Conservation (phyloP, 2,329 filamentous ascomycete species). For the Bipolaris cookei region DNA sequence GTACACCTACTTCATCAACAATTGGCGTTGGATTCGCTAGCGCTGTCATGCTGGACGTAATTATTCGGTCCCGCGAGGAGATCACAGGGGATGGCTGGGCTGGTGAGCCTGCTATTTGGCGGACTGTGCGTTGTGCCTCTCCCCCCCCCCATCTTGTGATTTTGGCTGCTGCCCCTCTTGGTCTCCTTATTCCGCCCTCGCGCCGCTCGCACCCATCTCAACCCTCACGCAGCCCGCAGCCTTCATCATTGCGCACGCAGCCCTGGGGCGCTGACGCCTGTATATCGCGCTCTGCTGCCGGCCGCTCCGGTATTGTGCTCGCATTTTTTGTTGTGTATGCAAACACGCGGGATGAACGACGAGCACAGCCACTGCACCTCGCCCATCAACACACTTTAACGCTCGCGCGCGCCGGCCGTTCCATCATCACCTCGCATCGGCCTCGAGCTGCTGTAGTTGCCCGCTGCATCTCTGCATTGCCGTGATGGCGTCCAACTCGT, state of each 20-base stretch:
- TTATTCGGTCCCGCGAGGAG: slow-evolving; percentile 18
- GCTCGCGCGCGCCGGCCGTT: slow-evolving; percentile 43
- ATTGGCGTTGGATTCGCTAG: slow-evolving; percentile 16
- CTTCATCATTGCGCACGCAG: slow-evolving; percentile 36
- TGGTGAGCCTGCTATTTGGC: slow-evolving; percentile 20
- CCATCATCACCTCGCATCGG: slow-evolving; percentile 24
- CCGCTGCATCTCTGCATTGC: slow-evolving; percentile 44
- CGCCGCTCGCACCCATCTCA: slow-evolving; percentile 24
- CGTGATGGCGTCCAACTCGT: slow-evolving; percentile 70
- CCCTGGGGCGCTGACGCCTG: slow-evolving; percentile 9
- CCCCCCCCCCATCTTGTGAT: slow-evolving; percentile 14
- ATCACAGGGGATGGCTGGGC: slow-evolving; percentile 26
- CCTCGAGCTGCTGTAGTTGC: slow-evolving; percentile 13
- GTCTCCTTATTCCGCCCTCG: slow-evolving; percentile 29
- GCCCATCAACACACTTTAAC: slow-evolving; percentile 46
- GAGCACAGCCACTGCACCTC: slow-evolving; percentile 33
- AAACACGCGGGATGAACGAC: slow-evolving; percentile 38
- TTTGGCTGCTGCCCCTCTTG: slow-evolving; percentile 17
- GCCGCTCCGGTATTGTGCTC: slow-evolving; percentile 33
- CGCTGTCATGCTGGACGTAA: slow-evolving; percentile 16
- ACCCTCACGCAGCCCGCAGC: slow-evolving; percentile 26
- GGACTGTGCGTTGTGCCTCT: slow-evolving; percentile 11
- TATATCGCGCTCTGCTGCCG: slow-evolving; percentile 19
- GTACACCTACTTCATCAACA: slow-evolving; percentile 7
- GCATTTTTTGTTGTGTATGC: slow-evolving; percentile 25